A percentile compares a stretch with the other conserved stretches of the same genome.
Evolutionary conservation across 2,329 filamentous ascomycete genomes (phyloP).

Genomic region (Pezicula neosporulosa): DNA sequence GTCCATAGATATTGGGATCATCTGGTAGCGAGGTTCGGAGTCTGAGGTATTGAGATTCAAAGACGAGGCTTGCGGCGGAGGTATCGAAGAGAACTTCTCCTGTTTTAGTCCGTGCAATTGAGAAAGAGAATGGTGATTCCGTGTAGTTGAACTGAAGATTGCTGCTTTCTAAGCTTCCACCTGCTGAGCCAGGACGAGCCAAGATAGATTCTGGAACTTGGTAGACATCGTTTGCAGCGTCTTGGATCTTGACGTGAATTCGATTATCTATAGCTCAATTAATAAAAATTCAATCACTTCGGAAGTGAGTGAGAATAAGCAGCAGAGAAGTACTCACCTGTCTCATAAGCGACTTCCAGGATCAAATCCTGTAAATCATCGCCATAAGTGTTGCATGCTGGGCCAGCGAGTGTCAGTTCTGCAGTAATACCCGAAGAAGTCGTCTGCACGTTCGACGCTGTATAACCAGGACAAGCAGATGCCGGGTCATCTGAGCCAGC

Average conservation of each 20-base stretch:
- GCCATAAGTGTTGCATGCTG: slow-evolving; percentile 58
- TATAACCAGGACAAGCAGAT: slow-evolving; percentile 47
- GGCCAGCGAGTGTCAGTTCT: slow-evolving; percentile 53
- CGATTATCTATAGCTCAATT: slow-evolving; percentile 41
- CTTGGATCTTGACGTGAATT: slow-evolving; percentile 62
- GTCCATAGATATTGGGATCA: slow-evolving; percentile 59
- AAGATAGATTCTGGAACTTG: slow-evolving; percentile 58
- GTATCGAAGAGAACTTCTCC: slow-evolving; percentile 59
- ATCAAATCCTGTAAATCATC: slow-evolving; percentile 52
- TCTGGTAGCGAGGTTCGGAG: slow-evolving; percentile 56
- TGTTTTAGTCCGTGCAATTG: slow-evolving; percentile 44
- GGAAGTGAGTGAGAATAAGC: not conserved
- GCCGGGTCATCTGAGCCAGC: slow-evolving; percentile 9
- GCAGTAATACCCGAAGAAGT: slow-evolving; percentile 46
- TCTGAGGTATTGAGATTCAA: slow-evolving; percentile 62
- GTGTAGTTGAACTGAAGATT: slow-evolving; percentile 49
- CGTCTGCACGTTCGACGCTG: slow-evolving; percentile 43
- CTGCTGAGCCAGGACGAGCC: slow-evolving; percentile 41
- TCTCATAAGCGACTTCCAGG: slow-evolving; percentile 59
- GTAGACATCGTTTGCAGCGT: slow-evolving; percentile 54
- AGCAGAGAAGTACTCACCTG: slow-evolving; percentile 35
- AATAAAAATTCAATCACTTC: not conserved
- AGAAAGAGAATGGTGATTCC: slow-evolving; percentile 58
- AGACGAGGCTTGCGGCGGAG: slow-evolving; percentile 51
- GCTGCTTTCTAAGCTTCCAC: slow-evolving; percentile 27